A percentile compares a stretch with the other conserved stretches of the same genome.
Conservation (phyloP, 306 rosid species). For the Quercus parvula region DNA sequence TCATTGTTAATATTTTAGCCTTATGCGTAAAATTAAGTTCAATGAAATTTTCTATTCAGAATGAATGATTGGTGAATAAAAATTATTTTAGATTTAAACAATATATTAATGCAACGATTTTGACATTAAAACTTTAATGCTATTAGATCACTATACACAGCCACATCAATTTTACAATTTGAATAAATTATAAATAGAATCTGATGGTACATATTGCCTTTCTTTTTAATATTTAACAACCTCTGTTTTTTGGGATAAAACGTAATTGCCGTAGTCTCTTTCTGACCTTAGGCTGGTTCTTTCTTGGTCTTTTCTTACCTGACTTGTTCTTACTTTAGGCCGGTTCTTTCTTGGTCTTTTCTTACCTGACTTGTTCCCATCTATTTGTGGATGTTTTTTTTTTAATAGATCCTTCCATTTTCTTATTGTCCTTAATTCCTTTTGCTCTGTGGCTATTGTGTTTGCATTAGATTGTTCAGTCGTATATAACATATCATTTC, state of each 20-base stretch:
- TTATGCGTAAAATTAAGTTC: neutral
- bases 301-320: neutral
- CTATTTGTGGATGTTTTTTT: neutral
- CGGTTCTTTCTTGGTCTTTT: neutral
- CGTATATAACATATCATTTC: neutral
- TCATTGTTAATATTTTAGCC: neutral
- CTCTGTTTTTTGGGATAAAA: neutral
- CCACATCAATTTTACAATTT: neutral
- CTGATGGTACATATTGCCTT: neutral
- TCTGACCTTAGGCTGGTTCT: neutral
- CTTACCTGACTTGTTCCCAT: neutral
- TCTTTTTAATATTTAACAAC: neutral
- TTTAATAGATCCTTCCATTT: neutral
- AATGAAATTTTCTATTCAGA: neutral
- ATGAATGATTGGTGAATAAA: neutral
- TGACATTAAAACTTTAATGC: neutral
- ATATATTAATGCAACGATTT: neutral
- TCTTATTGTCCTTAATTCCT: neutral
- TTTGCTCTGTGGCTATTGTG: neutral
- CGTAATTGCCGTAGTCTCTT: neutral
- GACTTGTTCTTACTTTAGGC: neutral
- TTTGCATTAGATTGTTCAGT: neutral
- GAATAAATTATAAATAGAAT: neutral
- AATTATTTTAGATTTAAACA: neutral
- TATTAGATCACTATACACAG: neutral